Evolutionary conservation across 2,329 filamentous ascomycete genomes (phyloP).

Genomic region (Orbilia oligospora): DNA sequence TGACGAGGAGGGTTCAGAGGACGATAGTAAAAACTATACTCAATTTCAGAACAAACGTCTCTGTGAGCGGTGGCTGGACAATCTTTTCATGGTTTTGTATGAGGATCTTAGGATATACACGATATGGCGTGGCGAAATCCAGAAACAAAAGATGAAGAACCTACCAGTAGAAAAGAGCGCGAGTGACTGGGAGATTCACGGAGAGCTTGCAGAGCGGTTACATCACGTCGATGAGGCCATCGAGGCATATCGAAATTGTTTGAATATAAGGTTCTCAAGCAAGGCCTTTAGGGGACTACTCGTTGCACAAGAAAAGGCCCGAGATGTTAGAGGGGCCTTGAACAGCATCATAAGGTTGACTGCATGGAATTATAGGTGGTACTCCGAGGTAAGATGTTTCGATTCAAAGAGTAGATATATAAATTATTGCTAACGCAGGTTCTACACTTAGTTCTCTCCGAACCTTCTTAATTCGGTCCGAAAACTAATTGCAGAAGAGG

Average conservation of each 20-base stretch:
- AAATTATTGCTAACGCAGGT: conserved; percentile 58
- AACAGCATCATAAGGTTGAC: conserved; percentile 90
- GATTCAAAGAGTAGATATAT: not conserved
- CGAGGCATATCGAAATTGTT: conserved; percentile 91
- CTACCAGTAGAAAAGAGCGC: conserved; percentile 97
- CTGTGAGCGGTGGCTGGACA: conserved; percentile 97
- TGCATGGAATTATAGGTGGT: conserved; percentile 99
- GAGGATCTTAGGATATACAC: conserved; percentile 96
- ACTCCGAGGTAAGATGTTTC: conserved; percentile 80
- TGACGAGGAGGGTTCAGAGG: conserved; percentile 66
- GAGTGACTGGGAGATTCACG: conserved; percentile 98
- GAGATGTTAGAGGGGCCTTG: conserved; percentile 84
- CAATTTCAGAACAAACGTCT: conserved; percentile 97
- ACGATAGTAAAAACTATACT: conserved; percentile 78
- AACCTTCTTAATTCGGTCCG: conserved; percentile 88
- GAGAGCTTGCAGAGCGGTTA: conserved; percentile 89
- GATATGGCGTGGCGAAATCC: conserved; percentile 98
- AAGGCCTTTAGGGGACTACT: conserved; percentile 91
- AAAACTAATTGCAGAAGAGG: conserved; percentile 95
- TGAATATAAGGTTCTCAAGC: conserved; percentile 90
- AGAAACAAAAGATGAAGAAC: conserved; percentile 91
- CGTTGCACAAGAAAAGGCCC: conserved; percentile 81
- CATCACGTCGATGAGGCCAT: conserved; percentile 91
- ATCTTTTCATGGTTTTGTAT: conserved; percentile 98
- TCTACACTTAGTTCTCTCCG: conserved; percentile 81